These are phyloP conservation scores for Ceratobasidium sp. DNA, from an alignment of 1,284 basidiomycete species.

Conservation along the genomic window DNA sequence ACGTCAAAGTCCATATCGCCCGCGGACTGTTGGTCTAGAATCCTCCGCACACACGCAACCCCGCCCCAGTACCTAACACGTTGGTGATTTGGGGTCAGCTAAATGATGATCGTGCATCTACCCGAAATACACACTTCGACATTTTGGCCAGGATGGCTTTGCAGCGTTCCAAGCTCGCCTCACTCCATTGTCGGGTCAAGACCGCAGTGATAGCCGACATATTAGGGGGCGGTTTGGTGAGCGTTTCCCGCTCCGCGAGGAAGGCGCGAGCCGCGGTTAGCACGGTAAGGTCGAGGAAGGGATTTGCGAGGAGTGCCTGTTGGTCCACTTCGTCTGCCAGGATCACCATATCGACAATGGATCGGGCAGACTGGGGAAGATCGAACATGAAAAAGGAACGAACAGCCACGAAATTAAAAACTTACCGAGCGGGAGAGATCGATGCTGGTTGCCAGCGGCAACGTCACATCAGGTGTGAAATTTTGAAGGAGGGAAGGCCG, in stretches of 20 bases:
- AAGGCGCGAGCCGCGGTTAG: constrained; percentile 48
- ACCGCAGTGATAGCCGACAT: constrained; percentile 47
- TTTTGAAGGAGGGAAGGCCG: constrained; percentile 48
- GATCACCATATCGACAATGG: constrained; percentile 50
- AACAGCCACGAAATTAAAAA: neutral
- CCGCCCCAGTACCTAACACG: constrained; percentile 48
- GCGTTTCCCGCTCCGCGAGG: constrained; percentile 48
- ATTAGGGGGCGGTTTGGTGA: constrained; percentile 45
- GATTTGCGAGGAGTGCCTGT: constrained; percentile 49
- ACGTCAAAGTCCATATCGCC: constrained; percentile 49
- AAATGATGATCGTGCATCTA: neutral
- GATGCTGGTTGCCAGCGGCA: constrained; percentile 47
- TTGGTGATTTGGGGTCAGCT: neutral
- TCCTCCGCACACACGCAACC: constrained; percentile 48
- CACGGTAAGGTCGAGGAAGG: constrained; percentile 49
- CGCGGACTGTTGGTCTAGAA: constrained; percentile 49
- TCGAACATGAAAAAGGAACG: neutral
- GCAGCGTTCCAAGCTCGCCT: constrained; percentile 48
- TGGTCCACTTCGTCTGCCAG: constrained; percentile 49
- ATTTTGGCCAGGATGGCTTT: constrained; percentile 48
- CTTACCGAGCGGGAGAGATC: constrained; percentile 49
- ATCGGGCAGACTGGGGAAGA: constrained; percentile 47
- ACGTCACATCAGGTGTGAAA: constrained; percentile 49
- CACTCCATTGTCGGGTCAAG: constrained; percentile 48
- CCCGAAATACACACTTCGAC: constrained; percentile 46